Conservation (phyloP, 2,329 filamentous ascomycete genomes). For the Cercospora zeae-maydis region DNA sequence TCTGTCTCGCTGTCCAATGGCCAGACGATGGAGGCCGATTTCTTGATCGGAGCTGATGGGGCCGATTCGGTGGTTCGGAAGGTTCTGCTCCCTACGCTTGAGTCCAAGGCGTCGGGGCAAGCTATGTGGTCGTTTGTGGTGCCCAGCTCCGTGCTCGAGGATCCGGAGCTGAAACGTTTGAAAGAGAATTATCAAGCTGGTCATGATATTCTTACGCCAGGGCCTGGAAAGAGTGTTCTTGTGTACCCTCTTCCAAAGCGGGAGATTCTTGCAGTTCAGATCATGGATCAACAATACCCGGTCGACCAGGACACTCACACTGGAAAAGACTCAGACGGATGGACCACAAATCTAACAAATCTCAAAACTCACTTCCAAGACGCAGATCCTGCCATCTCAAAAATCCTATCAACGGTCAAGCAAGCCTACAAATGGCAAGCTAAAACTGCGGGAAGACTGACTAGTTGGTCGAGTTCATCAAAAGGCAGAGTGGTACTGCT, state of each 20-base stretch:
- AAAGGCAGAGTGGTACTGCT: slow-evolving; percentile 10
- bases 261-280: slow-evolving; percentile 2
- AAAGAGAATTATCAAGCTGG: slow-evolving; percentile 1
- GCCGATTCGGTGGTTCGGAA: slow-evolving; percentile 3
- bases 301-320: not conserved
- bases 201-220: not conserved
- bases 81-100: slow-evolving; percentile 4
- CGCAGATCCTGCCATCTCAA: slow-evolving; percentile 3
- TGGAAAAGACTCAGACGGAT: not conserved
- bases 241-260: slow-evolving; percentile 5
- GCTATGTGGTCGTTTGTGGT: slow-evolving; percentile 1
- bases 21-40: not conserved
- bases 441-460: not conserved
- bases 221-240: slow-evolving; percentile 1
- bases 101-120: not conserved
- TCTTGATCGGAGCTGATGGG: slow-evolving; percentile 13
- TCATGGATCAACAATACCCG: slow-evolving; percentile 11
- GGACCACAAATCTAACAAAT: not conserved
- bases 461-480: slow-evolving; percentile 2
- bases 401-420: not conserved
- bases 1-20: slow-evolving; percentile 3
- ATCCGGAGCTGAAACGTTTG: slow-evolving; percentile 1
- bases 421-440: slow-evolving; percentile 15
- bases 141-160: not conserved
- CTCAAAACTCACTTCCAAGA: slow-evolving; percentile 7